Evolutionary conservation across 108 stramenopile genomes (phyloP), one percentile per base, ranked within the genome.

Genomic region (Skeletonema grethae): DNA sequence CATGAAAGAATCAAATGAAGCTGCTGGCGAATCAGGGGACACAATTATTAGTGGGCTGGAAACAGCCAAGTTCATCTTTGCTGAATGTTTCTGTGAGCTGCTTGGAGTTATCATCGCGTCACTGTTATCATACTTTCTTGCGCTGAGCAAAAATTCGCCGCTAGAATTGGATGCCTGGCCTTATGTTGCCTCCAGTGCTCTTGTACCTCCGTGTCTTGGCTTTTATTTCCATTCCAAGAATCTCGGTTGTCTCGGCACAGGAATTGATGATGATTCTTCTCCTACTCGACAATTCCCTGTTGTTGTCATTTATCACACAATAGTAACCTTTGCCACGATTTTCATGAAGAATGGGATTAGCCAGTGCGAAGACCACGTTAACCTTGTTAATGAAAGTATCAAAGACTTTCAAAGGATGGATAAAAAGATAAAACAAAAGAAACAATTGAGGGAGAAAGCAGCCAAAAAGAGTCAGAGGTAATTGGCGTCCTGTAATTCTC

Each of bases 221-320:
- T 68, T 79, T 46, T 79, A 67, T 29, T 79, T 79, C 22, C 63
- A 79, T 57, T 67, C 71, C 34, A 72, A 43, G 39, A 65, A 67
- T 25, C 61, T 66, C 31, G 65, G 50, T 9, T 79, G 70, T 34
- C 57, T 58, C 36, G 61, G 64, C 22, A 53, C 50, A 9, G 50
- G 50, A 9, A 53, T 22, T 24, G 22, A 22, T 48, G 43, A 45
- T 48, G 50, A 53, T 24, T 53, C 20, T 24, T 53, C 50, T 53
- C 50, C 18, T 9, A 15, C 50, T 24, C 69, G 71, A 68, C 71
- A 72, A 67, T 88, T 90, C 63, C 90, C 90, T 9, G 84, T 86
- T 9, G 80, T 87, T 30, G 63, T 90, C 1, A 76, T 90, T 20
- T 90, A 83, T 78, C 84, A 87, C 65, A 72, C 72, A 46, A 63